These are phyloP conservation scores for Puya raimondii DNA, from an alignment of 176 grass and related monocot species.

Conservation along the genomic window DNA sequence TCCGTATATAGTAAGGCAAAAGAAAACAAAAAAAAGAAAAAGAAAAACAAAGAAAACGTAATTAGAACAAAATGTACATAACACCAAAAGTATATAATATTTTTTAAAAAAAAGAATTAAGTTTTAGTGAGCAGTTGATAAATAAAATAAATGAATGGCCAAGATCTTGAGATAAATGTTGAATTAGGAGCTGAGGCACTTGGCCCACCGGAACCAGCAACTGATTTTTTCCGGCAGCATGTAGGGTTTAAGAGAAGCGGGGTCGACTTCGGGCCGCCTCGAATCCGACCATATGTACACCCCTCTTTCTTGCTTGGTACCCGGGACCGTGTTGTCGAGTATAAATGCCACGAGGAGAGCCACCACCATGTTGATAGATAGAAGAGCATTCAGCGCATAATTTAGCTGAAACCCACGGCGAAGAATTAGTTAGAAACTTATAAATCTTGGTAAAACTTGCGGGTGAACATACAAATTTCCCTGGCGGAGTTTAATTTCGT, in stretches of 20 bases:
- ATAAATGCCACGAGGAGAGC: conserved; percentile 77
- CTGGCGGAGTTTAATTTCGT: not conserved
- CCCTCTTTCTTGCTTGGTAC: conserved; percentile 79
- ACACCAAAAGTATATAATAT: too few species aligned
- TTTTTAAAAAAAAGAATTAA: too few species aligned
- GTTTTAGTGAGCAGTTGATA: too few species aligned
- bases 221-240: conserved; percentile 60
- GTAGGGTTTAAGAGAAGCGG: conserved; percentile 63
- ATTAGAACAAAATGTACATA: too few species aligned
- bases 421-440: not conserved
- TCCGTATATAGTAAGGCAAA: too few species aligned
- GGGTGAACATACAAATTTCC: conserved; percentile 2
- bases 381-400: conserved; percentile 69
- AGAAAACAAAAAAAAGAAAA: too few species aligned
- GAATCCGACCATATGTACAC: conserved; percentile 96
- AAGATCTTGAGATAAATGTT: not conserved
- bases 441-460: too few species aligned
- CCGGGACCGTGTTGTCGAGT: conserved; percentile 85
- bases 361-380: conserved; percentile 87
- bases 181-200: conserved; percentile 52
- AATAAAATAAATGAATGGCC: not conserved
- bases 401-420: conserved; percentile 47
- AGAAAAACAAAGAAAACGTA: too few species aligned
- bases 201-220: conserved; percentile 72
- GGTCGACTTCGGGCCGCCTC: conserved; percentile 51